Conservation (phyloP, 768 basidiomycete species). For the Hemileccinum impolitum region DNA sequence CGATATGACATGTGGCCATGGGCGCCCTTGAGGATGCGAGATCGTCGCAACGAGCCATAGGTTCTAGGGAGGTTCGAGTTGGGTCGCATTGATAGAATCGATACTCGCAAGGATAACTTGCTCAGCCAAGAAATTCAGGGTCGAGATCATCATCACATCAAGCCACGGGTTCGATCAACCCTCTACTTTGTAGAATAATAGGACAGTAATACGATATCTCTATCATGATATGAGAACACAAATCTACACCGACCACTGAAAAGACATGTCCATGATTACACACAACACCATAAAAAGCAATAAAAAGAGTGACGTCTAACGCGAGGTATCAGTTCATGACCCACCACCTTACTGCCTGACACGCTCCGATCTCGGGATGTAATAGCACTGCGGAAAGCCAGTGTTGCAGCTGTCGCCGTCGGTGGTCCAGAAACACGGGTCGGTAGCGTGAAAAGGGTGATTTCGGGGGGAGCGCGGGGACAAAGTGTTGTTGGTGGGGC, state of each 20-base stretch:
- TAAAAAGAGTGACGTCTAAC: neutral
- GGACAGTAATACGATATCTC: neutral
- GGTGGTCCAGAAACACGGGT: slow-evolving; percentile 61
- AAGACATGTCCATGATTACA: neutral
- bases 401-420: slow-evolving; percentile 56
- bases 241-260: too few species aligned
- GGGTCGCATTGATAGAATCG: too few species aligned
- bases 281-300: slow-evolving; percentile 12
- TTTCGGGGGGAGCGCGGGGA: slow-evolving; percentile 68
- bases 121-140: too few species aligned
- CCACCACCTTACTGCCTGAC: slow-evolving; percentile 58
- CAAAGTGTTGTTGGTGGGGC: slow-evolving; percentile 41
- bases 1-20: too few species aligned
- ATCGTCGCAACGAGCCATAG: too few species aligned
- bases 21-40: too few species aligned
- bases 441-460: slow-evolving; percentile 64
- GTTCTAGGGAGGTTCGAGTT: too few species aligned
- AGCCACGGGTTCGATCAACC: too few species aligned
- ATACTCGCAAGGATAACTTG: too few species aligned
- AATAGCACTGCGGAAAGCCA: slow-evolving; percentile 65
- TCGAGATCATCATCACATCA: too few species aligned
- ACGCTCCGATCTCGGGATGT: slow-evolving; percentile 68
- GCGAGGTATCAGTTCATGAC: slow-evolving; percentile 40
- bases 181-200: neutral
- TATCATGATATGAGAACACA: neutral